phyloP scores from a whole-genome alignment of 2,329 filamentous ascomycete genomes.

The Monosporascus cannonballus region DNA sequence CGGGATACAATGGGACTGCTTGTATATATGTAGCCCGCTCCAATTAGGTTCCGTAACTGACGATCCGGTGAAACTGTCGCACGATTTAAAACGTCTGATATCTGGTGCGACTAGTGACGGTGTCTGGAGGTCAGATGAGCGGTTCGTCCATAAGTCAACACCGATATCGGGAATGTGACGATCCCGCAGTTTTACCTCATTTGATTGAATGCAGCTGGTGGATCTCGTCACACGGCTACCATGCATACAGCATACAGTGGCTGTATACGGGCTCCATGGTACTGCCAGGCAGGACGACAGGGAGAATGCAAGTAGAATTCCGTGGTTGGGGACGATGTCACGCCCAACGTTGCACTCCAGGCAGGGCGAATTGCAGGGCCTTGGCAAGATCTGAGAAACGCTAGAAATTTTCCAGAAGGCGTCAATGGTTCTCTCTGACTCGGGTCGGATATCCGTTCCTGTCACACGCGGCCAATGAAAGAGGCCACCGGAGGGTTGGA shows the following conservation, averaged over 20 bases:
- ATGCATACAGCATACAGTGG: not conserved
- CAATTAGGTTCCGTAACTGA: too few relatives aligned
- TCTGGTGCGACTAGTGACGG: too few relatives aligned
- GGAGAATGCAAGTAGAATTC: not conserved
- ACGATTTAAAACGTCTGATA: too few relatives aligned
- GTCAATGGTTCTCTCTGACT: conserved; percentile 6
- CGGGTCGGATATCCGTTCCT: conserved; percentile 13
- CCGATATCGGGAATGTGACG: not conserved
- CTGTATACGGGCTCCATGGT: not conserved
- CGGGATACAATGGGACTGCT: too few relatives aligned
- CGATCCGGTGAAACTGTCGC: too few relatives aligned
- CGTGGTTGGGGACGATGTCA: not conserved
- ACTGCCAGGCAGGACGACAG: not conserved
- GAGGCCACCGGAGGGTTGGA: conserved; percentile 3
- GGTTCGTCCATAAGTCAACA: not conserved
- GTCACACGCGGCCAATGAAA: conserved; percentile 16
- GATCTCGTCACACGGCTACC: not conserved
- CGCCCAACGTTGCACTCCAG: not conserved
- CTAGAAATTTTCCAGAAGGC: conserved; percentile 23
- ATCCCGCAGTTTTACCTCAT: not conserved
- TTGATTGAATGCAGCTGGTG: not conserved
- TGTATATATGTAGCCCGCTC: too few relatives aligned
- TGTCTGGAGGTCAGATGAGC: not conserved
- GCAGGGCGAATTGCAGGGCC: not conserved
- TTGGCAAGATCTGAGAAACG: conserved; percentile 3